Percentiles rank a stretch among this genome's conserved stretches.
Evolutionary conservation across 192 early-diverging fungal genomes (phyloP).

Genomic region (Backusella sp.): DNA sequence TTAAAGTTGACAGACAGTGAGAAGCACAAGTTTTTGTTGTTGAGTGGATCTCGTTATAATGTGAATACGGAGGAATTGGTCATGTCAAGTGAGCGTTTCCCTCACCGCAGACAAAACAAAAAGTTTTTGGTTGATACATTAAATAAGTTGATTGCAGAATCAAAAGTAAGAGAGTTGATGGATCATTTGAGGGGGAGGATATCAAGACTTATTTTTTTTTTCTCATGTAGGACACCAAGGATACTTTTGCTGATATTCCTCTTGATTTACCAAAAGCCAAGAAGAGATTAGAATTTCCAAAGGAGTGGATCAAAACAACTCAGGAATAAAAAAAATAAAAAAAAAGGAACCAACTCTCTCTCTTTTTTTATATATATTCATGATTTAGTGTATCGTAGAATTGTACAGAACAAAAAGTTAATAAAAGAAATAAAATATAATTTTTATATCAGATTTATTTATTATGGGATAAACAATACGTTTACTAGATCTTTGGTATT

Average conservation of each 20-base stretch:
- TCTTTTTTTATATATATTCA: not conserved
- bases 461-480: no score
- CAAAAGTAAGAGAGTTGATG: conserved; percentile 40
- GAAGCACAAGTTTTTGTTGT: conserved; percentile 59
- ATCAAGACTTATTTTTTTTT: not conserved
- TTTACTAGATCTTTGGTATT: no score
- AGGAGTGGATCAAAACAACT: conserved; percentile 51
- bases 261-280: conserved; percentile 57
- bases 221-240: conserved; percentile 37
- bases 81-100: conserved; percentile 55
- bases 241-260: conserved; percentile 58
- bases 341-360: not conserved
- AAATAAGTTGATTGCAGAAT: conserved; percentile 51
- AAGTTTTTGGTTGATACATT: conserved; percentile 54
- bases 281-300: conserved; percentile 56
- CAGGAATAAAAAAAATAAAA: not conserved
- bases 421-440: not conserved
- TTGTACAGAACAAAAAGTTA: not conserved
- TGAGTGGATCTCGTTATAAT: conserved; percentile 60
- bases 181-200: not conserved
- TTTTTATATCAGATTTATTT: not conserved
- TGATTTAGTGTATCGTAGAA: not conserved
- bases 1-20: conserved; percentile 45
- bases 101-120: conserved; percentile 54
- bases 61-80: conserved; percentile 54